Percentiles rank a stretch among this genome's conserved stretches.
phyloP scores from a whole-genome alignment of 352 stramenopile genomes.

The Pythium dissotocum region DNA sequence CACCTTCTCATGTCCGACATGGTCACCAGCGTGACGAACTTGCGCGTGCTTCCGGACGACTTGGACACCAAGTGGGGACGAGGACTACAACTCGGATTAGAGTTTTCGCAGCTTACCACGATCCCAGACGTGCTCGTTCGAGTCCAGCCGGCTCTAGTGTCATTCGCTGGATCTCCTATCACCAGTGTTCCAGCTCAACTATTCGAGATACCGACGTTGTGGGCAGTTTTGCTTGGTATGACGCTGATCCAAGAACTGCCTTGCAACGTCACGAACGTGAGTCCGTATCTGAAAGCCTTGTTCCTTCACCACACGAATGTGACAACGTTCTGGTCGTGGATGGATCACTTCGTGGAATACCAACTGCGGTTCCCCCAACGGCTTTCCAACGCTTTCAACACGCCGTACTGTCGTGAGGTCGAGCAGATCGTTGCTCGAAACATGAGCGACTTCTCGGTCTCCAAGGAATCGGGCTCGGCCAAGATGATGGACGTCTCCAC shows the following conservation, averaged over 20 bases:
- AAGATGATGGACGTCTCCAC: constrained; percentile 7
- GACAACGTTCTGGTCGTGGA: constrained; percentile 5
- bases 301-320: not conserved
- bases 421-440: not conserved
- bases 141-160: not conserved
- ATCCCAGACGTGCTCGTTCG: not conserved
- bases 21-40: not conserved
- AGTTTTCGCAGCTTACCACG: not conserved
- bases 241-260: constrained; percentile 1
- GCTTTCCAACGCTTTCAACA: not conserved
- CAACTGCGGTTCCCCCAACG: not conserved
- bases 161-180: not conserved
- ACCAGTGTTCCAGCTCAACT: not conserved
- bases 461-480: not conserved
- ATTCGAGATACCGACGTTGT: not conserved
- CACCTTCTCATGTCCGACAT: no score
- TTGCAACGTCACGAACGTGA: not conserved
- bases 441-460: not conserved
- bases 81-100: not conserved
- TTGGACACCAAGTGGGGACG: constrained; percentile 2
- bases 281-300: not conserved
- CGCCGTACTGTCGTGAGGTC: constrained; percentile 4
- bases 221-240: not conserved
- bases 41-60: not conserved
- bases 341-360: not conserved